Conservation (phyloP, 495 filamentous ascomycete species). For the Corynascus novoguineensis region DNA sequence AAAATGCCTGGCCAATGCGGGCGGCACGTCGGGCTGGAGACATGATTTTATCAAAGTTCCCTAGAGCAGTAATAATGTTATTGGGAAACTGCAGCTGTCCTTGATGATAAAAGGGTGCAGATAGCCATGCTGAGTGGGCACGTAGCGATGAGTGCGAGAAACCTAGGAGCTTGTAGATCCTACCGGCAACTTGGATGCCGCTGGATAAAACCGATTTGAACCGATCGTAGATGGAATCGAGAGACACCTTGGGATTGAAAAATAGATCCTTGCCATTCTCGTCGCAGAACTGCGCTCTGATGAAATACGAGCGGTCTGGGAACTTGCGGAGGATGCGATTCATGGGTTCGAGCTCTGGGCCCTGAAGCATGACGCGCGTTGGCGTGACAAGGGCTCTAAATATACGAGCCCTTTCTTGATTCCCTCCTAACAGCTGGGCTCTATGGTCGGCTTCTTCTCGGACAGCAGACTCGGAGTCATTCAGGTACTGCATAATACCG, state of each 20-base stretch:
- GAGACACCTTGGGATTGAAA: conserved; percentile 50
- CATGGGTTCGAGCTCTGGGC: conserved; percentile 62
- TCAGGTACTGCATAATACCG: conserved; percentile 42
- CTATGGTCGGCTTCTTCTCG: conserved; percentile 25
- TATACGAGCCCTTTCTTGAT: conserved; percentile 39
- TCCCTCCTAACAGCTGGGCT: conserved; percentile 21
- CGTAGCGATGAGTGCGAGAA: conserved; percentile 78
- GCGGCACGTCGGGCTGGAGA: conserved; percentile 73
- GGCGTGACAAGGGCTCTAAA: conserved; percentile 64
- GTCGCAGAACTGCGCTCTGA: conserved; percentile 62
- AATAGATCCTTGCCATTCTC: conserved; percentile 62
- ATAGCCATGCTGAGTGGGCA: conserved; percentile 65
- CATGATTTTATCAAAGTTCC: conserved; percentile 57
- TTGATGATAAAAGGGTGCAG: conserved; percentile 58
- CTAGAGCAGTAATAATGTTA: conserved; percentile 55
- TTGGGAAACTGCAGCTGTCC: conserved; percentile 36
- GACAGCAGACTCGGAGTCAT: conserved; percentile 35
- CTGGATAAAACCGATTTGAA: conserved; percentile 53
- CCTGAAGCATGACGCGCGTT: conserved; percentile 58
- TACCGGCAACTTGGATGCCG: conserved; percentile 58
- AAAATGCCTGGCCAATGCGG: conserved; percentile 77
- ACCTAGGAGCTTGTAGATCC: conserved; percentile 62
- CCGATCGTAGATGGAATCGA: conserved; percentile 51
- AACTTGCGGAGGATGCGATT: conserved; percentile 74
- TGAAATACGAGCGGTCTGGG: conserved; percentile 57